A percentile compares a stretch with the other conserved stretches of the same genome.
These are phyloP conservation scores for Leccinum rimulosum DNA, from an alignment of 768 basidiomycete species.

Conservation along the genomic window DNA sequence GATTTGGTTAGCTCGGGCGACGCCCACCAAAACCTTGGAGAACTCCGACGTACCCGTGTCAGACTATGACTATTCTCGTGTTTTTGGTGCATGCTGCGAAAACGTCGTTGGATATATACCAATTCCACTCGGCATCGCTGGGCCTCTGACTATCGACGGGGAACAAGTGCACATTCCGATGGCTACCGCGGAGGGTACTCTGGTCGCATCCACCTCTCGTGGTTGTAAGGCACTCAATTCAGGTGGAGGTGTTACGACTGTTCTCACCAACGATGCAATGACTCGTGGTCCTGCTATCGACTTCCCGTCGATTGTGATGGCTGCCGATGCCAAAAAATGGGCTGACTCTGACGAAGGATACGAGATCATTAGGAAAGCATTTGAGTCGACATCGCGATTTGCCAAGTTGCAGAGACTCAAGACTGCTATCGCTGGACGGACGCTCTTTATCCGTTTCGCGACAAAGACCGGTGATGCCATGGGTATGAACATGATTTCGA, in stretches of 20 bases:
- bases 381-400: slow-evolving; percentile 94
- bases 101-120: slow-evolving; percentile 98
- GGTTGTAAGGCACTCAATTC: slow-evolving; percentile 98
- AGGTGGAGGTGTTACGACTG: slow-evolving; percentile 93
- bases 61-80: slow-evolving; percentile 90
- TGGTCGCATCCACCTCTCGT: slow-evolving; percentile 95
- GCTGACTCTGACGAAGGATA: slow-evolving; percentile 82
- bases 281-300: slow-evolving; percentile 97
- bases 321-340: slow-evolving; percentile 86
- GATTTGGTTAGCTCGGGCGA: slow-evolving; percentile 66
- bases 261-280: slow-evolving; percentile 93
- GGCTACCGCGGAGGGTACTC: slow-evolving; percentile 98
- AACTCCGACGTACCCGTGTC: slow-evolving; percentile 75
- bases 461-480: slow-evolving; percentile 97
- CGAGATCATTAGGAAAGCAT: slow-evolving; percentile 71
- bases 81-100: slow-evolving; percentile 97
- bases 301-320: slow-evolving; percentile 78
- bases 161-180: slow-evolving; percentile 87
- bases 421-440: slow-evolving; percentile 89
- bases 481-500: slow-evolving; percentile 99
- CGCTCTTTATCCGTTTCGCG: slow-evolving; percentile 89
- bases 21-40: slow-evolving; percentile 81
- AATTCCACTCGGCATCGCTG: slow-evolving; percentile 93
- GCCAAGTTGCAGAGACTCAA: slow-evolving; percentile 84
- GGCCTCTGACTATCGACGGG: slow-evolving; percentile 91